A percentile compares a stretch with the other conserved stretches of the same genome.
These are phyloP conservation scores for Tillandsia fasciculata DNA, from an alignment of 176 grass and related monocot species.

Conservation along the genomic window DNA sequence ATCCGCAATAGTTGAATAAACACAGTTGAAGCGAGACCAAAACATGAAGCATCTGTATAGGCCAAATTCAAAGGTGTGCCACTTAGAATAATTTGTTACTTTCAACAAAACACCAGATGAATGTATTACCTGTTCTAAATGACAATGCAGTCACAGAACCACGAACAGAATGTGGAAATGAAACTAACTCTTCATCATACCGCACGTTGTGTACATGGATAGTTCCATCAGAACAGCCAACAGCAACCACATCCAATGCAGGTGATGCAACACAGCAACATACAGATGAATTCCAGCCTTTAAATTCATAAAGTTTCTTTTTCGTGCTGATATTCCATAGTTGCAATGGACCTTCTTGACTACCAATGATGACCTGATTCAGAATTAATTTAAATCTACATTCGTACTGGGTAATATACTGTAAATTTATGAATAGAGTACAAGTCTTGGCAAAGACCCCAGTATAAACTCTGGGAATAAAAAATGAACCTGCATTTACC, in stretches of 20 bases:
- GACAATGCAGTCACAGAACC: slow-evolving; percentile 89
- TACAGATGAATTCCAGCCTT: slow-evolving; percentile 73
- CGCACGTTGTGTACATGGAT: slow-evolving; percentile 90
- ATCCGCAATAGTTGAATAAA: not conserved
- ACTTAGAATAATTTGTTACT: not conserved
- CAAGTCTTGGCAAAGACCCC: slow-evolving; percentile 4
- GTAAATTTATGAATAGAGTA: not conserved
- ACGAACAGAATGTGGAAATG: slow-evolving; percentile 82
- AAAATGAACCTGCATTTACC: slow-evolving; percentile 31
- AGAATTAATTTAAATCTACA: not conserved
- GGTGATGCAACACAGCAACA: slow-evolving; percentile 74
- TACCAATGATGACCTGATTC: slow-evolving; percentile 72
- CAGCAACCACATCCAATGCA: slow-evolving; percentile 78
- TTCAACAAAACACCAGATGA: not conserved
- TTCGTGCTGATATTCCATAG: slow-evolving; percentile 89
- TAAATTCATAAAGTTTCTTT: slow-evolving; percentile 77
- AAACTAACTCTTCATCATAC: slow-evolving; percentile 68
- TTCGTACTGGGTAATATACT: slow-evolving; percentile 22
- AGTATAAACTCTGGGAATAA: not conserved
- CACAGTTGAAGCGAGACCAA: not conserved
- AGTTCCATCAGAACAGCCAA: slow-evolving; percentile 76
- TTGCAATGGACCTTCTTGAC: slow-evolving; percentile 75
- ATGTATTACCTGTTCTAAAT: slow-evolving; percentile 76
- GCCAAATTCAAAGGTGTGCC: not conserved
- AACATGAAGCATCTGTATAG: not conserved